These are phyloP conservation scores for Aspergillus luchuensis DNA, from an alignment of 2,329 filamentous ascomycete species.

Conservation along the genomic window DNA sequence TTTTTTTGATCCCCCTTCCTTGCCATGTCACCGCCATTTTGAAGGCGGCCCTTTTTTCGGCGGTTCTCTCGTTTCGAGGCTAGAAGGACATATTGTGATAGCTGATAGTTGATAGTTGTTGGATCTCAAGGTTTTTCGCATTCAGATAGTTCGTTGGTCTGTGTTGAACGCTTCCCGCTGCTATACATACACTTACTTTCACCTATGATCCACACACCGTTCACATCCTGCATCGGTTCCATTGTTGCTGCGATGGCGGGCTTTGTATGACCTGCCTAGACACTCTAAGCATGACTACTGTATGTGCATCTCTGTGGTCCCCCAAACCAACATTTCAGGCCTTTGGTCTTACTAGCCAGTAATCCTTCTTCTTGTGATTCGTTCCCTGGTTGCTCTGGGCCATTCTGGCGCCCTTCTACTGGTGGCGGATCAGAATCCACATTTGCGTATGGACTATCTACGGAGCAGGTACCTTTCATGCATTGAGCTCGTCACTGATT, in stretches of 20 bases:
- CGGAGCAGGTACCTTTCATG: background rate
- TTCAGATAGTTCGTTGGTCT: conserved; percentile 14
- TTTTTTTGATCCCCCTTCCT: background rate
- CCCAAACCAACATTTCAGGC: background rate
- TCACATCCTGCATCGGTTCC: conserved; percentile 23
- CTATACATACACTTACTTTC: conserved; percentile 13
- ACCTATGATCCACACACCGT: conserved; percentile 23
- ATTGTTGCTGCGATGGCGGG: background rate
- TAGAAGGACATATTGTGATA: background rate
- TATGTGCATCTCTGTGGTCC: background rate
- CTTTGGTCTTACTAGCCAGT: background rate
- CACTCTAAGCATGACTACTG: background rate
- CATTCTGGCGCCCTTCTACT: background rate
- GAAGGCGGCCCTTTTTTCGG: conserved; percentile 2
- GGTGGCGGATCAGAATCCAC: background rate
- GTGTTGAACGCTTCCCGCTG: conserved; percentile 20
- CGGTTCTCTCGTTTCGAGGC: conserved; percentile 2
- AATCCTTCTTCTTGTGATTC: background rate
- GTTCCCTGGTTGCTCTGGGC: background rate
- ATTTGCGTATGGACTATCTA: background rate
- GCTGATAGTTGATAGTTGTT: background rate
- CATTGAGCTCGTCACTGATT: background rate
- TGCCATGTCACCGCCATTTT: conserved; percentile 16
- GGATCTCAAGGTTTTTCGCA: background rate
- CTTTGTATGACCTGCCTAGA: background rate